Conservation (phyloP, 805 yeast genomes). For the Ogataea siamensis region DNA sequence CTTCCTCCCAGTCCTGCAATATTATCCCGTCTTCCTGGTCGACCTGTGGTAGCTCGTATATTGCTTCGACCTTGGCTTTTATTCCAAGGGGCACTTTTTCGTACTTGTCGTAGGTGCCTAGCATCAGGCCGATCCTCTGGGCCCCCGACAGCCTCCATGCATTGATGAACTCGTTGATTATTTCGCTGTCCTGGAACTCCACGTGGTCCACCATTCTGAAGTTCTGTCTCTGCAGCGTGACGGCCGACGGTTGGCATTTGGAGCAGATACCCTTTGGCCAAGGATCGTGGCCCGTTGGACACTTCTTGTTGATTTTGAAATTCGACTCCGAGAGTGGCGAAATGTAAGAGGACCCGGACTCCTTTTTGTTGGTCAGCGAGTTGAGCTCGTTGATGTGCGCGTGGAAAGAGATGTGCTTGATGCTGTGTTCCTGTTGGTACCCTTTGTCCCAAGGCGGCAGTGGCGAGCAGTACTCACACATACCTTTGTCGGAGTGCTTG, state of each 20-base stretch:
- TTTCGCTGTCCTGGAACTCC: conserved; percentile 72
- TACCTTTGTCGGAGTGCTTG: conserved; percentile 87
- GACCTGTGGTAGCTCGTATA: conserved; percentile 88
- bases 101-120: conserved; percentile 77
- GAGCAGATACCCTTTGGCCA: conserved; percentile 96
- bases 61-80: conserved; percentile 90
- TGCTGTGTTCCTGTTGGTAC: conserved; percentile 69
- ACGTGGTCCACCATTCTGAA: conserved; percentile 98
- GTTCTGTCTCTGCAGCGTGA: conserved; percentile 83
- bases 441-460: conserved; percentile 90
- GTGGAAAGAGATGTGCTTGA: conserved; percentile 87
- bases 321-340: conserved; percentile 75
- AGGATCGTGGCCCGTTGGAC: conserved; percentile 82
- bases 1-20: conserved; percentile 52
- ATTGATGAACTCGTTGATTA: conserved; percentile 82
- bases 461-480: conserved; percentile 97
- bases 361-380: conserved; percentile 60
- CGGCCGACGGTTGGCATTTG: conserved; percentile 94
- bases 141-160: conserved; percentile 87
- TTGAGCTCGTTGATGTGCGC: conserved; percentile 74
- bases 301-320: conserved; percentile 60
- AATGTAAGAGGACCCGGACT: conserved; percentile 63
- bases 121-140: conserved; percentile 82
- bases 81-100: conserved; percentile 89
- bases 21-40: conserved; percentile 86